phyloP scores from a whole-genome alignment of 345 rosid genomes.

The Clausena lansium region DNA sequence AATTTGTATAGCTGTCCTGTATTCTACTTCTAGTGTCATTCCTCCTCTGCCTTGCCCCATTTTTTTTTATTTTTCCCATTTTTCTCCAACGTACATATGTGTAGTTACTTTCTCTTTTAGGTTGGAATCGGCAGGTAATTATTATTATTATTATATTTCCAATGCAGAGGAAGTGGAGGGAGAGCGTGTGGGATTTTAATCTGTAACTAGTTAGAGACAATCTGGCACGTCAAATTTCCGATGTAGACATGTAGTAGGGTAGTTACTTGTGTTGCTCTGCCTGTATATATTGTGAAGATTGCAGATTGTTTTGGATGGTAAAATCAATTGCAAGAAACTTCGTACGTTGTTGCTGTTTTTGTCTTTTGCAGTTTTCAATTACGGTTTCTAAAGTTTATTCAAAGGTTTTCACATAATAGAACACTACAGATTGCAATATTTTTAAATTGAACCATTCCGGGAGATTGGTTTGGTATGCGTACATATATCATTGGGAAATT shows the following conservation, averaged over 20 bases:
- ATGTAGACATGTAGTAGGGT: no score
- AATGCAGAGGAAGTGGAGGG: background rate
- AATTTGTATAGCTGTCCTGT: conserved; percentile 18
- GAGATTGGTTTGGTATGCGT: no score
- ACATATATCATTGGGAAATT: no score
- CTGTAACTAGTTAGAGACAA: background rate
- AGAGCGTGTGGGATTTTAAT: background rate
- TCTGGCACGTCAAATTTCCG: background rate
- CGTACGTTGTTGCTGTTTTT: background rate
- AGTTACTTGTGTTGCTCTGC: background rate
- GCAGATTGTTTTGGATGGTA: background rate
- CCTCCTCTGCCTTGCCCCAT: background rate
- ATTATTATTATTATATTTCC: background rate
- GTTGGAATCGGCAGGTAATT: background rate
- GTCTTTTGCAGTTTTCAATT: background rate
- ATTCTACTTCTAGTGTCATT: background rate
- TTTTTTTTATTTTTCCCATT: background rate
- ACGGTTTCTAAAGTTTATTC: background rate
- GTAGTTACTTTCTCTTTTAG: background rate
- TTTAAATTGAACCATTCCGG: no score
- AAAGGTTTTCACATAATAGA: background rate
- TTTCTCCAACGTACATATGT: background rate
- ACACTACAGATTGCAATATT: no score
- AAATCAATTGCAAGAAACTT: background rate
- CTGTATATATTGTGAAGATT: conserved; percentile 3